phyloP scores from a whole-genome alignment of 1,284 basidiomycete genomes.

The Amylostereum areolatum region DNA sequence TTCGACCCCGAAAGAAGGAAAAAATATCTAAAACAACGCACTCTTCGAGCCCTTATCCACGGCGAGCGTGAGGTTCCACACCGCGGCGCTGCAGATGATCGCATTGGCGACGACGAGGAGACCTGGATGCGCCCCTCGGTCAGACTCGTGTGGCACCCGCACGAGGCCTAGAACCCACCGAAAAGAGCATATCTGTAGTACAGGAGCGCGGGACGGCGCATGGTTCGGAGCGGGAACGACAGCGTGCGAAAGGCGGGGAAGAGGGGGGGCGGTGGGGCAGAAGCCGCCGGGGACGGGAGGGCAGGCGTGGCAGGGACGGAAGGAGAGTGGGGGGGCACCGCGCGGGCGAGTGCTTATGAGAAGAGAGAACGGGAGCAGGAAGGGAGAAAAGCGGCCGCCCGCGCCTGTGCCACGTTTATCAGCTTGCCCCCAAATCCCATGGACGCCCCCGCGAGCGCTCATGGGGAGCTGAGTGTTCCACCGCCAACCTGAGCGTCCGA shows the following conservation, averaged over 20 bases:
- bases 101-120: conserved; percentile 61
- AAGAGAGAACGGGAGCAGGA: background rate
- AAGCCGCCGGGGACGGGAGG: too few relatives aligned
- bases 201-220: conserved; percentile 13
- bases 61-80: conserved; percentile 60
- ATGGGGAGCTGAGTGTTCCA: background rate
- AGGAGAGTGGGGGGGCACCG: background rate
- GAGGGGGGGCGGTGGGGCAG: too few relatives aligned
- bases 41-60: conserved; percentile 20
- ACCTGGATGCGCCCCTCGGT: conserved; percentile 28
- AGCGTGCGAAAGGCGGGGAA: too few relatives aligned
- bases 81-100: conserved; percentile 57
- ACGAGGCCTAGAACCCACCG: conserved; percentile 16
- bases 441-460: too few relatives aligned
- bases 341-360: background rate
- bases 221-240: too few relatives aligned
- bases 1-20: background rate
- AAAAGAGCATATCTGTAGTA: conserved; percentile 25
- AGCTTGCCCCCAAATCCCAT: background rate
- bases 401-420: background rate
- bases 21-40: conserved; percentile 25
- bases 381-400: background rate
- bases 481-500: background rate
- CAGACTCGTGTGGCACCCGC: background rate
- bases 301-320: background rate